Evolutionary conservation across 805 yeast species (phyloP), one percentile per base, ranked within the genome.

Genomic region (Candida nemodendra): DNA sequence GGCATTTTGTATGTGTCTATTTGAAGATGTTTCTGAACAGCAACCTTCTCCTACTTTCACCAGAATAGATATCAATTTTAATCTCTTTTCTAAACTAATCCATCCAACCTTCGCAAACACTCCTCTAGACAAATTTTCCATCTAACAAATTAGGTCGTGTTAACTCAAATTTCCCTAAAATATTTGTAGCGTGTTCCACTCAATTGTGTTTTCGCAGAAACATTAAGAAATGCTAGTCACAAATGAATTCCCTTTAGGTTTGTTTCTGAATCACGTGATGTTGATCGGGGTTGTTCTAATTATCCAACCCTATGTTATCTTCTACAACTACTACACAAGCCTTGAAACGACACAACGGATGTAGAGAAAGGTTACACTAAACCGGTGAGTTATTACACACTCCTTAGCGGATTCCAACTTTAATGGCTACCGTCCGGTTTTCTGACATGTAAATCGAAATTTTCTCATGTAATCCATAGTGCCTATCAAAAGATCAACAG

Each of bases 1-100:
- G 96, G 95, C 96, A 88, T 86, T 52, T 64, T 77, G 47, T 35
- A 38, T 32, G 29, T 33, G 30, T 35, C 23, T 40, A 24, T 26
- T 32, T 9, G 19, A 15, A 33, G 27, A 15, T 37, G 19, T 41
- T 19, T 31, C 24, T 32, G 25, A 21, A 17, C 18, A 22, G 16
- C 13, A 6, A 16, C 30, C 13, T 21, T 34, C 17, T 36, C 22
- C 23, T 36, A n/a, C n/a, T n/a, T n/a, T n/a, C n/a, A n/a, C n/a
- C n/a, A n/a, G n/a, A n/a, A n/a, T n/a, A n/a, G n/a, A n/a, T n/a
- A n/a, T n/a, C n/a, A n/a, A n/a, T 21, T 21, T 11, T 21, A 21
- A 21, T 21, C 11, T 21, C 24, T 21, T 21, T 21, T 21, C 24
- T 8, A 21, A 7, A 21, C 7, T 8, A 21, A 11, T 21, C n/a